phyloP scores from a whole-genome alignment of 2,329 filamentous ascomycete species.

The Verticillium nubilum region DNA sequence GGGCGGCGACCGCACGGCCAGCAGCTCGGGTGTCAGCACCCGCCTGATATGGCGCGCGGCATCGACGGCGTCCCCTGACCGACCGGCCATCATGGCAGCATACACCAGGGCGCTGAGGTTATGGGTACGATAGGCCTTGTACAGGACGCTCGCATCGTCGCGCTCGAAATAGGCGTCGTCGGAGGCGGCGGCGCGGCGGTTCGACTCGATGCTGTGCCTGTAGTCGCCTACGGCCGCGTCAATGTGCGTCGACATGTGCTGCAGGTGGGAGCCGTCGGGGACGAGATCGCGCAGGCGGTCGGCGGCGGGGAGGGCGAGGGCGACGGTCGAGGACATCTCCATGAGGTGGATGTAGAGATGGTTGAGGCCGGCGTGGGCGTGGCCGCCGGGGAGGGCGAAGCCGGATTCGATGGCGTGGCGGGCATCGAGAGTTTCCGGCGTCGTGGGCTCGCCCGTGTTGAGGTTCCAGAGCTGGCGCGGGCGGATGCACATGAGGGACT shows the following conservation, averaged over 20 bases:
- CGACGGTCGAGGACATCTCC: constrained; percentile 67
- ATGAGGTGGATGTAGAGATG: constrained; percentile 75
- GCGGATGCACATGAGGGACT: constrained; percentile 42
- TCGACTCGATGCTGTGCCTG: constrained; percentile 58
- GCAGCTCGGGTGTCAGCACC: constrained; percentile 56
- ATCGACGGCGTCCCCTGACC: constrained; percentile 56
- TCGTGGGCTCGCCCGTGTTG: constrained; percentile 19
- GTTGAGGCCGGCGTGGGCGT: constrained; percentile 61
- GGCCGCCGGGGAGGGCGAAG: no score
- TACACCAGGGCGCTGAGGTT: constrained; percentile 73
- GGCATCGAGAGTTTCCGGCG: constrained; percentile 18
- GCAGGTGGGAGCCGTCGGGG: constrained; percentile 64
- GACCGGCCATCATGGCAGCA: constrained; percentile 71
- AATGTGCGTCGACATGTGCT: constrained; percentile 75
- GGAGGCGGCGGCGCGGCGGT: constrained; percentile 59
- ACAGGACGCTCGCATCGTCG: constrained; percentile 63
- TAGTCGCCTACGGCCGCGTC: constrained; percentile 72
- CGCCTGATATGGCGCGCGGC: constrained; percentile 54
- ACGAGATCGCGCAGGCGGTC: constrained; percentile 59
- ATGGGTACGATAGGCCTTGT: constrained; percentile 70
- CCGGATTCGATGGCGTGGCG: constrained; percentile 10
- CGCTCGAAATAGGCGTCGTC: constrained; percentile 61
- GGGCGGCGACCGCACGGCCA: constrained; percentile 59
- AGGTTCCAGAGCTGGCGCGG: constrained; percentile 41
- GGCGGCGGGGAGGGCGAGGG: constrained; percentile 54